phyloP scores from a whole-genome alignment of 148 eudicot species.

The Pouteria glomerata region DNA sequence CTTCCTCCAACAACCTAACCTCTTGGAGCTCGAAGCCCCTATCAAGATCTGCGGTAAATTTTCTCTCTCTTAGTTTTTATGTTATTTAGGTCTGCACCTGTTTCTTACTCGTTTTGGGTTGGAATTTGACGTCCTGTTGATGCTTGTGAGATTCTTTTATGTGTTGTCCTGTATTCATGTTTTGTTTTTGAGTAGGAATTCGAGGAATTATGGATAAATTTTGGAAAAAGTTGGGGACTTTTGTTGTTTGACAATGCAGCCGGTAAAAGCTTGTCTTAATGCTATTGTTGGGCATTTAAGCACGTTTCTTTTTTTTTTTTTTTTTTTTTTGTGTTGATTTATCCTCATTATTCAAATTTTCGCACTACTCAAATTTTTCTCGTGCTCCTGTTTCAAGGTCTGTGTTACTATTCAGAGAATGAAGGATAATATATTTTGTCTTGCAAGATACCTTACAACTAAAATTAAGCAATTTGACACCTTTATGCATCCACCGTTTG shows the following conservation, averaged over 20 bases:
- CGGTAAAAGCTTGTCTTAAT: background rate
- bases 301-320: background rate
- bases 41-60: slow-evolving; percentile 72
- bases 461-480: background rate
- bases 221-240: background rate
- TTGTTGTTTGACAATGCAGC: slow-evolving; percentile 2
- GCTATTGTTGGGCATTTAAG: background rate
- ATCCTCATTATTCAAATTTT: background rate
- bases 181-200: background rate
- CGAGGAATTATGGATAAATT: background rate
- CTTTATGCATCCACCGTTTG: background rate
- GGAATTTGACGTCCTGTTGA: background rate
- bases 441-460: background rate
- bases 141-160: background rate
- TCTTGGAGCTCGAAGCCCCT: slow-evolving; percentile 76
- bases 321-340: background rate
- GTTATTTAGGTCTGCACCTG: background rate
- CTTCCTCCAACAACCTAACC: slow-evolving; percentile 58
- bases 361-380: no score
- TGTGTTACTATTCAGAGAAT: no score
- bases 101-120: background rate
- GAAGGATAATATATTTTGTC: background rate
- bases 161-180: background rate
- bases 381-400: background rate
- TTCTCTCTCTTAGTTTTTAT: background rate